These are phyloP conservation scores for Rehmannia glutinosa DNA, from an alignment of 257 asterid species.

Conservation along the genomic window DNA sequence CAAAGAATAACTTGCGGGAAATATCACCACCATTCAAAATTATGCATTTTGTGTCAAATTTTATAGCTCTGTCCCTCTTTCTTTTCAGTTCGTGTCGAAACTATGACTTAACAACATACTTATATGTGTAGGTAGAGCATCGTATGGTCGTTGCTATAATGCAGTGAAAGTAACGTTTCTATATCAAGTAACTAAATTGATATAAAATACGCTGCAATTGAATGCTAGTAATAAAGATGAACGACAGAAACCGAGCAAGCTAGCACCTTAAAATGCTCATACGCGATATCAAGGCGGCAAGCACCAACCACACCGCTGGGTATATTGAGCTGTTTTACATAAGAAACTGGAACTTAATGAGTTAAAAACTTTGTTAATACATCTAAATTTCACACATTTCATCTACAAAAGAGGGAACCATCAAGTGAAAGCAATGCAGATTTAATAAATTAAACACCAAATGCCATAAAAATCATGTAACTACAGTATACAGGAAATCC, in stretches of 20 bases:
- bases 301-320: slow-evolving; percentile 97
- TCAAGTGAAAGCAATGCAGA: background rate
- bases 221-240: slow-evolving; percentile 8
- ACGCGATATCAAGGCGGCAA: slow-evolving; percentile 94
- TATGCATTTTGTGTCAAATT: background rate
- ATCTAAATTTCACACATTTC: slow-evolving; percentile 7
- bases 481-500: background rate
- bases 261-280: slow-evolving; percentile 86
- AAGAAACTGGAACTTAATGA: slow-evolving; percentile 65
- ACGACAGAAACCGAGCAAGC: slow-evolving; percentile 18
- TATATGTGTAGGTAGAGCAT: background rate
- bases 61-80: background rate
- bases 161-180: background rate
- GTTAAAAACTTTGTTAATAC: slow-evolving; percentile 14
- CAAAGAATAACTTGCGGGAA: background rate
- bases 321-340: slow-evolving; percentile 84
- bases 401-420: slow-evolving; percentile 6
- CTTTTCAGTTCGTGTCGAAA: too few species aligned
- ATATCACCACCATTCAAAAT: background rate
- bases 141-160: background rate
- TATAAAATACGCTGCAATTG: background rate
- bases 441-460: background rate
- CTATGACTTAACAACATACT: background rate
- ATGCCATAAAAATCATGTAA: background rate
- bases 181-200: too few species aligned